These are phyloP conservation scores for Sicyos baderoa DNA, from an alignment of 306 rosid species.

Conservation along the genomic window DNA sequence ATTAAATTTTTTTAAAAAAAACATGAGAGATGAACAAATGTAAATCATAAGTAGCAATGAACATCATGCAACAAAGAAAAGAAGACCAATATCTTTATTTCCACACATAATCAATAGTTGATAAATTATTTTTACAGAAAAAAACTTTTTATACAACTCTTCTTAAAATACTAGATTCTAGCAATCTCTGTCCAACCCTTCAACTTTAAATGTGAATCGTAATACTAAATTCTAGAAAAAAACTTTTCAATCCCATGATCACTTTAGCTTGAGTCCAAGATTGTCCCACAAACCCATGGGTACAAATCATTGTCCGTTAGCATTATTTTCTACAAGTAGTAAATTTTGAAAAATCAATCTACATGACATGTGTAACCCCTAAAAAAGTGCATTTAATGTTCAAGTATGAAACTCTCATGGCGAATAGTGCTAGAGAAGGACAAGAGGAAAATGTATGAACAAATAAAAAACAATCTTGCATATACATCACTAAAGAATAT, in stretches of 20 bases:
- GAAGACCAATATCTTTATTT: background rate
- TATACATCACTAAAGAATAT: background rate
- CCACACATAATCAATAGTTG: background rate
- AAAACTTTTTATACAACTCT: background rate
- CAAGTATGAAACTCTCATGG: background rate
- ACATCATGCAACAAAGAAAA: background rate
- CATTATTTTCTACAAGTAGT: background rate
- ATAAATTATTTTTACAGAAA: background rate
- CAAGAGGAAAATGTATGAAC: background rate
- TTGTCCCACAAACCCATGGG: background rate
- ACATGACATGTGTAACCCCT: no score
- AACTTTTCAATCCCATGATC: background rate
- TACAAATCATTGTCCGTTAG: background rate
- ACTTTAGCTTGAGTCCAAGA: background rate
- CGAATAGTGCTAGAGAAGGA: background rate
- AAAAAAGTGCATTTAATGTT: background rate
- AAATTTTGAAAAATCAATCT: no score
- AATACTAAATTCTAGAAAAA: no score
- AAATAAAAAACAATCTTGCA: slow-evolving; percentile 12
- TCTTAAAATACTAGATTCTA: background rate
- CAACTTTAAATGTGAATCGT: background rate
- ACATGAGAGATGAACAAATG: background rate
- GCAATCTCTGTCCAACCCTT: background rate
- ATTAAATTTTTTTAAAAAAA: background rate
- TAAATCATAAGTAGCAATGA: background rate